Base-by-base conservation (phyloP, 225 moss, liverwort and hornwort species). In the Takakia lepidozioides region DNA sequence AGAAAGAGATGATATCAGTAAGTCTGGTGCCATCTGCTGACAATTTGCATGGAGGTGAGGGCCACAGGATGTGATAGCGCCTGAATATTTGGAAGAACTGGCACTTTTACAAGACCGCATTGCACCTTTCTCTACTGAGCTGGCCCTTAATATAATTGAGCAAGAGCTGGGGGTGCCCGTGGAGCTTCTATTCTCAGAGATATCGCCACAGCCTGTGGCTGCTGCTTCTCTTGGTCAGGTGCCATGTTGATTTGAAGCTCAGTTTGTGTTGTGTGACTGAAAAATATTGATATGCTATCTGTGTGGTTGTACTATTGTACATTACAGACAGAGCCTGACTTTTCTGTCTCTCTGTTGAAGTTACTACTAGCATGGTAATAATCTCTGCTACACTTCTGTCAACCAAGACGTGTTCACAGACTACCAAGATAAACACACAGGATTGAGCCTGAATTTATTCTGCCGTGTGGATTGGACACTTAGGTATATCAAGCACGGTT, bases 161-260 rank as follows among this genome's bases (percentile, higher is more conserved):
- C 68, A 84, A 53, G 95, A 95, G 55, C 80, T 95, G 35, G 95
- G 90, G 52, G 84, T 95, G 43, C 70, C 95, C 10, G 84, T 90
- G 34, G 90, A 95, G 27, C 61, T 71, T 49, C 55, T 95, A 23
- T 95, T 95, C 48, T 77, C 90, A 4, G 95, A 95, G 63, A 95
- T 95, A 43, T 89, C 95, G 39, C 90, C 90, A 17, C 81, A 85
- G 59, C 95, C 95, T 48, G 58, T 90, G 55, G 90, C 95, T 29
- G 95, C 95, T 57, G 95, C 95, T 37, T 95, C 95, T 59, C 80
- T 95, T 53, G 95, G 95, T 50, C 90, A 95, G 90, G 93, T 93
- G 64, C 7, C 27, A 10, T 18, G 36, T 38, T 19, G 9, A 37
- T 17, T 11, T 32, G 32, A 32, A 0, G 32, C 32, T 32, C 8